Evolutionary conservation across 108 stramenopile species (phyloP), one percentile per base, ranked within the genome.

Genomic region (Seminavis robusta): DNA sequence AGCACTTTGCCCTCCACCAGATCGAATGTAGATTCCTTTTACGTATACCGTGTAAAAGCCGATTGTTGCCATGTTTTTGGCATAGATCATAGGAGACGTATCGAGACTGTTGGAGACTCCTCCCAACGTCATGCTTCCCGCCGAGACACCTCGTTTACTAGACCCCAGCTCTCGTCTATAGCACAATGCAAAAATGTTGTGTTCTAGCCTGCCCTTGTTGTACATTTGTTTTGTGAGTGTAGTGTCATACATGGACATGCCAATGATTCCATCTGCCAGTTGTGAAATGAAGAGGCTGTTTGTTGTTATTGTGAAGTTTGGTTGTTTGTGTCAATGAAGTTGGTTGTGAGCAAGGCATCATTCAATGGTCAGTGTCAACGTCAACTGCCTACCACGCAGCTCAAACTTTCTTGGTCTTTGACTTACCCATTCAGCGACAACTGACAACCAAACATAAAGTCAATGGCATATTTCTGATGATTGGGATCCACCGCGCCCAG

Each of bases 241-340:
- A 17, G 76, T 45, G 11, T 82, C 85, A 33, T 81, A 67, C 2
- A 80, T 81, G 34, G 86, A 84, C 79, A 98, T 77, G 5, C 97
- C 97, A 87, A 98, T 90, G 25, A 98, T 97, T 4, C 97, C 97
- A 56, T 91, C 78, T 17, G 94, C 95, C 36, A 94, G 64, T 62
- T 96, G 94, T 28, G 92, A 88, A 16, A 83, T 57, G 26, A 59
- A 59, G 28, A 59, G 31, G 44, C 57, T 7, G 57, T 27, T 8
- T 36, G 36, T 36, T 8, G 36, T 10, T 8, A 11, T 10, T 10
- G 10, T 8, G 36, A 36, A 36, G 8, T 8, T 8, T 10, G 11
- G 36, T 8, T 36, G 36, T 8, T 36, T 36, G 11, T 36, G 10
- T 10, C 36, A 36, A 36, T 11, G 36, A 10, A 36, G 36, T 10